Base-by-base conservation (phyloP, 2,329 filamentous ascomycete species). In the Pyricularia sp. region DNA sequence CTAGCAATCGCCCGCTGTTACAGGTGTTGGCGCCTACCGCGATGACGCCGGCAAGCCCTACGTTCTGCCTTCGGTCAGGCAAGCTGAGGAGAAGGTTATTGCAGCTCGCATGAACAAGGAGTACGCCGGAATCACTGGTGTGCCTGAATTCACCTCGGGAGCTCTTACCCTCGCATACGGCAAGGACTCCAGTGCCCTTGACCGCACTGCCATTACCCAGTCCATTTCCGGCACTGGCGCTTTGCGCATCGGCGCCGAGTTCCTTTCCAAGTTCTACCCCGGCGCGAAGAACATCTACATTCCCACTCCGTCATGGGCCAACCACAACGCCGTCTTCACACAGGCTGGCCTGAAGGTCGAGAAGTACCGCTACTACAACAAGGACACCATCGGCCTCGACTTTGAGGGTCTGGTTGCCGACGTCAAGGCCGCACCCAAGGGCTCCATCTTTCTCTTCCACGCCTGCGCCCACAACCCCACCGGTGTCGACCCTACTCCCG, bases 331-430 rank as follows among this genome's bases (percentile, higher is more conserved):
- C 72, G 92, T 99, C 80, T 98, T 99, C 89, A 90, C 87, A 82
- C 94, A 98, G 81, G 91, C 92, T 36, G 93, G 94, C 69, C 87
- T 99, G 73, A 87, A 92, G 81, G 93, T 98, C 71, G 89, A 94
- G 83, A 93, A 94, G 84, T 99, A 99, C 87, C 88, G 92, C 76
- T 99, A 99, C 89, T 99, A 98, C 86, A 92, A 98, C 89, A 96
- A 97, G 86, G 90, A 97, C 79, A 98, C 94, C 77, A 98, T 97
- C 78, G 94, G 94, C 69, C 90, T 99, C 73, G 95, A 99, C 86
- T 98, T 97, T 77, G 92, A 96, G 74, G 95, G 95, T 76, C 88
- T 99, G 86, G 78, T 97, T 70, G 90, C 87, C 76, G 94, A 98
- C 80, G 90, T 99, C 83, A 93, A 96, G 85, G 88, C 86, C 73